These are phyloP conservation scores for Syzygium aromaticum DNA, from an alignment of 345 rosid genomes.

Conservation along the genomic window DNA sequence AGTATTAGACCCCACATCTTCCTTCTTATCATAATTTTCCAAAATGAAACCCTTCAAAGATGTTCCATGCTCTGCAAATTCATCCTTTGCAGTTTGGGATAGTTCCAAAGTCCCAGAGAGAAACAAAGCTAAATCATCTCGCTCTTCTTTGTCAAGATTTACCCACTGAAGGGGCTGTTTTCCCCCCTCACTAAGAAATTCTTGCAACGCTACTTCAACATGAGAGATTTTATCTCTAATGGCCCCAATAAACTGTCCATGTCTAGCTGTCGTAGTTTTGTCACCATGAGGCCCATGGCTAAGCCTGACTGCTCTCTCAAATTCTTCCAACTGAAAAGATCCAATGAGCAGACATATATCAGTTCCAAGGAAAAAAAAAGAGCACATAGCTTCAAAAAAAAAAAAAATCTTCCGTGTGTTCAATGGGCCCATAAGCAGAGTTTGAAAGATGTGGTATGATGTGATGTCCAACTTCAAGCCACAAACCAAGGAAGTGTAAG, in stretches of 20 bases:
- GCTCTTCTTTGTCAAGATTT: constrained; percentile 65
- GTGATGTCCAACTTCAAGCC: not conserved
- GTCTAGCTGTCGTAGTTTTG: constrained; percentile 49
- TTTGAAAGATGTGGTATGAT: not conserved
- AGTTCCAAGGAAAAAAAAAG: not conserved
- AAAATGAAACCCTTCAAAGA: constrained; percentile 10
- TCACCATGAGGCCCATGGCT: constrained; percentile 44
- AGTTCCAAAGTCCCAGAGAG: constrained; percentile 50
- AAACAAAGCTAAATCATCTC: constrained; percentile 78
- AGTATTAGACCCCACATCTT: constrained; percentile 13
- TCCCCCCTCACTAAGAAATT: constrained; percentile 44
- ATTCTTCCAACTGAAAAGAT: constrained; percentile 56
- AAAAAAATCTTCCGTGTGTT: not conserved
- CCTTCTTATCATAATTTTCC: constrained; percentile 17
- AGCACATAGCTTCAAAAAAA: not conserved
- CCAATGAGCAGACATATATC: constrained; percentile 3
- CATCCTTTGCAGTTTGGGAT: constrained; percentile 18
- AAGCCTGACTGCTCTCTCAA: constrained; percentile 65
- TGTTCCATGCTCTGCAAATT: constrained; percentile 14
- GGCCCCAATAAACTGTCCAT: constrained; percentile 62
- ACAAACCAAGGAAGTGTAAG: not conserved
- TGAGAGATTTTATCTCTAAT: constrained; percentile 53
- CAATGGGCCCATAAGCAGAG: not conserved
- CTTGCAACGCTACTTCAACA: constrained; percentile 52
- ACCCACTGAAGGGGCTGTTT: constrained; percentile 66